Evolutionary conservation across 2,329 filamentous ascomycete species (phyloP), one percentile per base, ranked within the genome.

Genomic region (Aspergillus sp.): DNA sequence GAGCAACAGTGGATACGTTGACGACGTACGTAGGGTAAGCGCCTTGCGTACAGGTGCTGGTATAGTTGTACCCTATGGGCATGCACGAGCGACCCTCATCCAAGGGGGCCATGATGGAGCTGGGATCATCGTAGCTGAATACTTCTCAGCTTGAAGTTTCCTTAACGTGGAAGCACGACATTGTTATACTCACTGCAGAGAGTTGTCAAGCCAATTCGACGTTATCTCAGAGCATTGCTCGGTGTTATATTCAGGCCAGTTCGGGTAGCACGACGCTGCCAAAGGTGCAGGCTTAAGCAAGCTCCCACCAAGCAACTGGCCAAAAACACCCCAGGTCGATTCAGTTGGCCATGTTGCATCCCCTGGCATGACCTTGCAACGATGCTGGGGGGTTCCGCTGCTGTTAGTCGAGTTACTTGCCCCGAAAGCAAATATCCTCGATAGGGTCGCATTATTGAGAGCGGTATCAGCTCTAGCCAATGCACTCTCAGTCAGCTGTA

Each of bases 331-430:
- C 69, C 70, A 58, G 55, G 66, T 6, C 54, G 48, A 9, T 7
- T 57, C 30, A 2, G 49, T 19, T 5, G 69, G 69, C 69, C 67
- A 71, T 5, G 36, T 17, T 4, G 25, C 15, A 48, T 70, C 67
- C 5, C 68, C 69, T 8, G 69, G 67, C 52, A 69, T 58, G 7
- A 52, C 2, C 51, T 70, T 70, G 63, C 69, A 70, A 19, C 74
- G 81, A 36, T 79, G 82, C 19, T 7, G 10, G 62, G 78, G 78
- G 75, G 77, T 81, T 6, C 58, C 30, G 43, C 62, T 55, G 59
- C 63, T 28, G 61, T 67, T 32, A 12, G 63, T 30, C 10, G 23
- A 32, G 10, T 51, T 36, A 10, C 47, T 23, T 32, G 25, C n/a
- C 15, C 39, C 70, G 48, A 79, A 79, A 15, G 62, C 57, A 53